Conservation (phyloP, 2,329 filamentous ascomycete species). For the Cladophialophora chaetospira region DNA sequence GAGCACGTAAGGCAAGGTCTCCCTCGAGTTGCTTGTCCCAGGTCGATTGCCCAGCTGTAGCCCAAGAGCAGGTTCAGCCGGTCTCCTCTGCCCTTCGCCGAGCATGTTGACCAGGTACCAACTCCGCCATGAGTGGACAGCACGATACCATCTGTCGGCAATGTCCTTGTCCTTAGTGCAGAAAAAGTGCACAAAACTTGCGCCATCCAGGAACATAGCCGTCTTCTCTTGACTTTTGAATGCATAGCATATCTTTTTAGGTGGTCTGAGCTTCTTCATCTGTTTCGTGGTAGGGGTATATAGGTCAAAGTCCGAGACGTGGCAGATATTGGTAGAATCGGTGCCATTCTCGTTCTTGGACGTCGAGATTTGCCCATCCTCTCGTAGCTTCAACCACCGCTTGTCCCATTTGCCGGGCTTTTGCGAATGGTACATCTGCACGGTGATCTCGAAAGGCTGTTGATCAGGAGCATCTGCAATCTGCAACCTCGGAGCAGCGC, state of each 20-base stretch:
- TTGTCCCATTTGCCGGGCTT: constrained; percentile 87
- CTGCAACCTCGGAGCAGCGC: constrained; percentile 54
- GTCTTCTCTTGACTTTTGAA: constrained; percentile 92
- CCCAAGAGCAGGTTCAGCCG: constrained; percentile 2
- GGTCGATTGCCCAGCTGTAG: constrained; percentile 2
- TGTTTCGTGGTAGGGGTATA: constrained; percentile 74
- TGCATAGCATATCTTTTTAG: constrained; percentile 82
- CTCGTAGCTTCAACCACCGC: constrained; percentile 71
- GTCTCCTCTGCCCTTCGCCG: constrained; percentile 54
- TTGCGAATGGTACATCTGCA: constrained; percentile 78
- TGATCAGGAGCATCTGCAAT: constrained; percentile 63
- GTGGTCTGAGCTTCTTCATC: constrained; percentile 73
- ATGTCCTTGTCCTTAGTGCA: constrained; percentile 70
- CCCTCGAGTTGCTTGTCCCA: constrained; percentile 42
- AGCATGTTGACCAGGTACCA: constrained; percentile 83
- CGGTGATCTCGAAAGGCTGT: constrained; percentile 66
- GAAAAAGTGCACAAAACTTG: constrained; percentile 92
- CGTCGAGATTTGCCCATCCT: constrained; percentile 70
- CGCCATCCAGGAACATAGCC: constrained; percentile 75
- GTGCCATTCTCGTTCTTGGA: constrained; percentile 71
- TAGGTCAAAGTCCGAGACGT: constrained; percentile 89
- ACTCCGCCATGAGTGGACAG: constrained; percentile 80
- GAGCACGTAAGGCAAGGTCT: constrained; percentile 60
- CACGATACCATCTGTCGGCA: constrained; percentile 69
- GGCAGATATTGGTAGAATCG: constrained; percentile 66